These are phyloP conservation scores for Parafenestella ontariensis DNA, from an alignment of 2,329 filamentous ascomycete genomes.

Conservation along the genomic window DNA sequence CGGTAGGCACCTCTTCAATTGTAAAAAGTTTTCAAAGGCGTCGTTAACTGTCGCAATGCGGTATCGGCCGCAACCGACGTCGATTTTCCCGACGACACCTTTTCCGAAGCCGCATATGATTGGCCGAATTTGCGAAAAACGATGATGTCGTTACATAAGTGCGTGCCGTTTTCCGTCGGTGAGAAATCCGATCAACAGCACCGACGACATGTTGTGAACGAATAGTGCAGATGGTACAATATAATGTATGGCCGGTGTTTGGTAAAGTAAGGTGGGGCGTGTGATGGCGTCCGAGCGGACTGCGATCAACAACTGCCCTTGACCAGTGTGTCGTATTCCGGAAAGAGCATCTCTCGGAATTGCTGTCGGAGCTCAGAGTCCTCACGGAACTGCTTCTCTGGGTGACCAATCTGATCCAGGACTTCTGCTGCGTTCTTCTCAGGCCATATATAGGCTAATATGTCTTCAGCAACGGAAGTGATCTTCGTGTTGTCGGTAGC, in stretches of 20 bases:
- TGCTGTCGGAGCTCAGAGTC: conserved; percentile 18
- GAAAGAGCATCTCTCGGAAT: conserved; percentile 18
- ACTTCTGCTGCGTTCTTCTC: conserved; percentile 19
- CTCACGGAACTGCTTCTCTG: conserved; percentile 11
- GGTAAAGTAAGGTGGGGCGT: too few relatives aligned
- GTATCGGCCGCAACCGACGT: conserved; percentile 27
- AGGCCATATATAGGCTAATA: conserved; percentile 15
- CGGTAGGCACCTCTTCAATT: neutral
- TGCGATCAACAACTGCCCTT: neutral
- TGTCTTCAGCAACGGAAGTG: conserved; percentile 9
- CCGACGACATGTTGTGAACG: neutral
- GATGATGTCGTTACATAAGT: conserved; percentile 13
- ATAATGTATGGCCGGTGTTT: neutral
- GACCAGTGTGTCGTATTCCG: conserved; percentile 3
- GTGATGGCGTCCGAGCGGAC: neutral
- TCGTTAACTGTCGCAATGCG: conserved; percentile 21
- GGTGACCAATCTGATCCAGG: conserved; percentile 24
- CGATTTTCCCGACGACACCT: conserved; percentile 8
- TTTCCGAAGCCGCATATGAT: conserved; percentile 13
- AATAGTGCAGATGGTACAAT: neutral
- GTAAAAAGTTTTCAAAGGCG: conserved; percentile 2
- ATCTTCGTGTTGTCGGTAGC: conserved; percentile 16
- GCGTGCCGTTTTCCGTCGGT: conserved; percentile 6
- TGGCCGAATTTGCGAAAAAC: conserved; percentile 17
- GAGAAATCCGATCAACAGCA: neutral